Evolutionary conservation across 805 yeast genomes (phyloP), one percentile per base, ranked within the genome.

Genomic region (Suhomyces kilbournensis): DNA sequence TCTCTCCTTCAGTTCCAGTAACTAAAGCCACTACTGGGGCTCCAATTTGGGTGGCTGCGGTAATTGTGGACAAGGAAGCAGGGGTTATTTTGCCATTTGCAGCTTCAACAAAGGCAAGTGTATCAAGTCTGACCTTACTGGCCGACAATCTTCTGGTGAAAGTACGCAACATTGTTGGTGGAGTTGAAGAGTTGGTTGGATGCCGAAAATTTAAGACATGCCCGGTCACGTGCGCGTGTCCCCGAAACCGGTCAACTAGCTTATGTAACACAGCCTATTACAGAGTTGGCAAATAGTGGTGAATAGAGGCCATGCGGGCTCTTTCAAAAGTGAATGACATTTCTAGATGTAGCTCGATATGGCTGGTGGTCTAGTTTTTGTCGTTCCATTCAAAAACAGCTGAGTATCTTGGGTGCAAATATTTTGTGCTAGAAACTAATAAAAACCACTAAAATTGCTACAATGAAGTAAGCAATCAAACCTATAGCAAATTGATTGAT

Each of bases 1-100:
- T 49, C 10, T 83, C 87, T 9, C 55, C 70, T 63, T 89, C 82
- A 2, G 79, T 68, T 4, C 97, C 97, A 7, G 88, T 76, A 10
- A 90, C 64, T 2, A 92, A 67, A 1, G 92, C 96, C n/a, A 88
- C 84, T 47, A 93, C 77, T 43, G 96, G 93, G 62, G 85, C 80
- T 7, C 90, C 89, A 44, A 92, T 71, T 60, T 84, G 78, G 49
- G 71, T 69, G 17, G 98, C 97, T 10, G 98, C 98, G 10, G 82
- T 74, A 34, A 92, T 65, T 1, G 92, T 78, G 19, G 90, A 82
- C 54, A 90, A 76, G 5, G 96, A 81, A 4, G 88, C 81, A 10
- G 94, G 82, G 1, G 87, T 70, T 49, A 89, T 70, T 28, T 74
- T 67, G 14, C 81, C 76, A 17, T 81, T 82, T 4, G 77, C 68